Conservation (phyloP, 371 early-diverging fungal genomes). For the Blastocladiella emersonii region DNA sequence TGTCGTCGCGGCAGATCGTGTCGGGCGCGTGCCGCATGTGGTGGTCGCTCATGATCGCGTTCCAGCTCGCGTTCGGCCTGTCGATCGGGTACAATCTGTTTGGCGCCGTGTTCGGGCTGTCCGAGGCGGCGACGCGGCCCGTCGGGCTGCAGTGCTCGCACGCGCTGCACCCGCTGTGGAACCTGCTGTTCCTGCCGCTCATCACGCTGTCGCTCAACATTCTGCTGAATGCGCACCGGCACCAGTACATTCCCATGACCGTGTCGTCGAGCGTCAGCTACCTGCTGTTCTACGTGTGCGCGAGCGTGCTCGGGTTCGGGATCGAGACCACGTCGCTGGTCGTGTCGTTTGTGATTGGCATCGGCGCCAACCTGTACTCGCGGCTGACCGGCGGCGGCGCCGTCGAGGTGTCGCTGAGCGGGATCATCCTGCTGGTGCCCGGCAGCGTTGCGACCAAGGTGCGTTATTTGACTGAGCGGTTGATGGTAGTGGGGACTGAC, state of each 20-base stretch:
- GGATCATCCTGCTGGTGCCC: not conserved
- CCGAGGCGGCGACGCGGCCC: not conserved
- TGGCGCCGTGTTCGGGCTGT: not conserved
- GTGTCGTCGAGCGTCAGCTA: not conserved
- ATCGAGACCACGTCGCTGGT: not conserved
- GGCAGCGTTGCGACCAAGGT: not conserved
- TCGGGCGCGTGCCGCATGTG: slow-evolving; percentile 1
- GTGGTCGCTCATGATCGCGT: not conserved
- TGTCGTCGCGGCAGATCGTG: not conserved
- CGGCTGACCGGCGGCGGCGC: too few relatives aligned
- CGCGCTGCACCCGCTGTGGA: not conserved
- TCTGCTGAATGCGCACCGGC: not conserved
- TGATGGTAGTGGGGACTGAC: too few relatives aligned
- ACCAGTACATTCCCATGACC: not conserved
- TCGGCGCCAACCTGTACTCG: not conserved
- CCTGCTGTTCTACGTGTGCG: not conserved
- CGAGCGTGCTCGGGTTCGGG: not conserved
- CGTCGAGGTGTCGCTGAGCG: not conserved
- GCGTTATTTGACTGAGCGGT: too few relatives aligned
- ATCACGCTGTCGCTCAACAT: slow-evolving; percentile 1
- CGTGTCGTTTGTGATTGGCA: not conserved
- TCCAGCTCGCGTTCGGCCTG: not conserved
- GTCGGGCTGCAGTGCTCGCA: not conserved
- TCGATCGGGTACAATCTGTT: not conserved
- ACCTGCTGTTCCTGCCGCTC: not conserved